Evolutionary conservation across 2,329 filamentous ascomycete genomes (phyloP), one percentile per base, ranked within the genome.

Genomic region (Hawksworthiomyces lignivorus): DNA sequence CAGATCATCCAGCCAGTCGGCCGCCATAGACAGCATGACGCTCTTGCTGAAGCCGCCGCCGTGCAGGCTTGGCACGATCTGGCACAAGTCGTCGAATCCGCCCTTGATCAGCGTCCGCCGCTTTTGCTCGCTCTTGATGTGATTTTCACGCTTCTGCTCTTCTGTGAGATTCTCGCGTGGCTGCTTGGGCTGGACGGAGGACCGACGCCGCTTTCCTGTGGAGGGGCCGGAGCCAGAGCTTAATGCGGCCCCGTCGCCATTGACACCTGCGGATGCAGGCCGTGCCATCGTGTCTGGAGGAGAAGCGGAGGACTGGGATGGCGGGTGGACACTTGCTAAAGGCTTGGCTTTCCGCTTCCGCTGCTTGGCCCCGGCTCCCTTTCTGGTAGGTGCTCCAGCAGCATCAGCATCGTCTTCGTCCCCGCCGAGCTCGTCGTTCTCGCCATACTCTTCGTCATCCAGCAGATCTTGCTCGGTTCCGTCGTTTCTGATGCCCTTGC

Each of bases 121-220:
- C 61, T 92, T 94, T 63, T 94, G 86, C 57, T 94, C 87, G 39
- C 87, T 92, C 39, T 81, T 72, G 50, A 94, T 92, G 56, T 94
- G 87, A 52, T 95, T 94, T 54, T 81, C 82, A 34, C 86, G 73
- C 62, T 90, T 92, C 61, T 92, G 84, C 46, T 84, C 80, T 51
- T 90, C 84, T 0, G 80, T 77, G 4, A 92, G 78, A 52, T 94
- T 94, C 56, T 81, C 82, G 20, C 83, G 64, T 3, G 69, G 56
- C 3, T 64, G 44, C 52, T 79, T 80, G 31, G 47, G 55, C 28
- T 26, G 35, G 3, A 36, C 35, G 21, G 40, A 17, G 4, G 44
- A 46, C 11, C 43, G 39, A 17, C 43, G 24, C n/a, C 43, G 31
- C 27, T 43, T 34, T 1, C 15, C 18, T 8, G 28, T 18, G 5